phyloP scores from a whole-genome alignment of 192 early-diverging fungal genomes.

The Umbelopsis ramanniana region DNA sequence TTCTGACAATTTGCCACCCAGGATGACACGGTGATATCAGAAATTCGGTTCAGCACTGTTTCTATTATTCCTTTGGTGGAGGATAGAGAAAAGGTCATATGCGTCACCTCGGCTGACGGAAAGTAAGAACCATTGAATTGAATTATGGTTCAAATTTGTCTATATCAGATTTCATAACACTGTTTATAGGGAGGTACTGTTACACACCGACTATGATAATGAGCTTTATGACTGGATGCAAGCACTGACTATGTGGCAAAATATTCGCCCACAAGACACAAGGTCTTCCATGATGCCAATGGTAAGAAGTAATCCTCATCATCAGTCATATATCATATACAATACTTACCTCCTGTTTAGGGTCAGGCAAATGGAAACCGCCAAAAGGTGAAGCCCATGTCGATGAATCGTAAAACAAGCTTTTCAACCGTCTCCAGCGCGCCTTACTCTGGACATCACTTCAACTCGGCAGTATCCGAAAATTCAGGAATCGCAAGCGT shows the following conservation, averaged over 20 bases:
- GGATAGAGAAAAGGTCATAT: slow-evolving; percentile 21
- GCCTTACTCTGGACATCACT: not conserved
- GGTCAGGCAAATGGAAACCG: not conserved
- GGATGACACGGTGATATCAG: slow-evolving; percentile 9
- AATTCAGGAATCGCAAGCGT: slow-evolving; percentile 6
- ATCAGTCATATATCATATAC: not conserved
- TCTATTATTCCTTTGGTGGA: not conserved
- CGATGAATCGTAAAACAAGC: not conserved
- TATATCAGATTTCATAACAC: not conserved
- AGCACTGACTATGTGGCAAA: not conserved
- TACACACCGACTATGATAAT: slow-evolving; percentile 16
- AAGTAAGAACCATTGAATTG: not conserved
- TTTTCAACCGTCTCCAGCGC: not conserved
- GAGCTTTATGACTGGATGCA: slow-evolving; percentile 22
- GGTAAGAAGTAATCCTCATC: not conserved
- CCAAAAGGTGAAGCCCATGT: not conserved
- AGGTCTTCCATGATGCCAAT: not conserved
- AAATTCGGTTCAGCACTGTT: slow-evolving; percentile 9
- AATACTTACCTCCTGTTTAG: not conserved
- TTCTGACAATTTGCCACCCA: not conserved
- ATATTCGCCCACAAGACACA: slow-evolving; percentile 16
- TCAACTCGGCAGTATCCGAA: not conserved
- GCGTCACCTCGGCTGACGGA: not conserved
- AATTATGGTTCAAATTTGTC: not conserved
- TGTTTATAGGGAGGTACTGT: slow-evolving; percentile 8